phyloP scores from a whole-genome alignment of 805 yeast species.

The Candida broadrunensis region DNA sequence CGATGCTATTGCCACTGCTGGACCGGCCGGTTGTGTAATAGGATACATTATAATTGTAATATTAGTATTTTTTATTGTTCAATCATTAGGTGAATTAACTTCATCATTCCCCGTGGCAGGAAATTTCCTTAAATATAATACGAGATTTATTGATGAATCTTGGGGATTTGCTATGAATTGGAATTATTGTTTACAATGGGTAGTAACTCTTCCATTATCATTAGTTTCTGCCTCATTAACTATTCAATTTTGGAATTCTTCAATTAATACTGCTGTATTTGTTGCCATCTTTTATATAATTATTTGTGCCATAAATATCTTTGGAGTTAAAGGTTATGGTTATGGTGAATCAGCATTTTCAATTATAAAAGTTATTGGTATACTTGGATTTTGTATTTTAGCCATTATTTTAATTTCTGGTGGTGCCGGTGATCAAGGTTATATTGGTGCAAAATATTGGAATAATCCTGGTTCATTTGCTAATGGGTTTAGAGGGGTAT shows the following conservation, averaged over 20 bases:
- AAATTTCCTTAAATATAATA: conserved; percentile 38
- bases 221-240: conserved; percentile 42
- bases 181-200: conserved; percentile 44
- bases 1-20: conserved; percentile 13
- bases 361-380: conserved; percentile 32
- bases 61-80: conserved; percentile 41
- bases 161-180: conserved; percentile 45
- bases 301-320: conserved; percentile 30
- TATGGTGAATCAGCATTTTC: conserved; percentile 35
- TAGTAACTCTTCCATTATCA: conserved; percentile 39
- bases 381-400: conserved; percentile 40
- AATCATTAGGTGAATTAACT: conserved; percentile 37
- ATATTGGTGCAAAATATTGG: conserved; percentile 38
- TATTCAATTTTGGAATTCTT: conserved; percentile 37
- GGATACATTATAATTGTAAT: conserved; percentile 36
- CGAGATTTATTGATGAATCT: conserved; percentile 39
- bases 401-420: conserved; percentile 39
- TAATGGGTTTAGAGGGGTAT: conserved; percentile 33
- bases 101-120: conserved; percentile 40
- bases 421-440: conserved; percentile 42
- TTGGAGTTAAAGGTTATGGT: conserved; percentile 36
- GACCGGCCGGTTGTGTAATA: conserved; percentile 16
- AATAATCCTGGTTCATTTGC: conserved; percentile 32
- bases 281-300: conserved; percentile 36
- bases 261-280: conserved; percentile 41